Evolutionary conservation across 345 rosid species (phyloP).

Genomic region (Populus ilicifolia): DNA sequence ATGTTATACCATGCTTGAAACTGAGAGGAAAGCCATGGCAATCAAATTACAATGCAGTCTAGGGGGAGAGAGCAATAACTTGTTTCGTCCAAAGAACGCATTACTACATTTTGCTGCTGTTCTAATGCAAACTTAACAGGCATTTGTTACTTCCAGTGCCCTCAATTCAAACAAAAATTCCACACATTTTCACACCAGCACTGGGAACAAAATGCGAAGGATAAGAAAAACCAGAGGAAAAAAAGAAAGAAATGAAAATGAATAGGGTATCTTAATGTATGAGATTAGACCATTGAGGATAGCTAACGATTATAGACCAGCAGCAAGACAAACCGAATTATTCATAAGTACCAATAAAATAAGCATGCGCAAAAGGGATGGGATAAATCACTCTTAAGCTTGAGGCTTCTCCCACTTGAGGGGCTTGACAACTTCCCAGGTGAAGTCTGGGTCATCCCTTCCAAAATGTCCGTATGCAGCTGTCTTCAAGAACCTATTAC

Average conservation of each 20-base stretch:
- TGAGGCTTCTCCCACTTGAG: constrained; percentile 38
- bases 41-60: not conserved
- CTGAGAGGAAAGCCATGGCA: not conserved
- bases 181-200: constrained; percentile 16
- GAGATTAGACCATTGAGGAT: constrained; percentile 19
- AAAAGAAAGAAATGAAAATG: constrained; percentile 17
- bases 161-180: constrained; percentile 20
- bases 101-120: constrained; percentile 7
- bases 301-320: constrained; percentile 7
- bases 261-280: constrained; percentile 17
- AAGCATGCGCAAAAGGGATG: not conserved
- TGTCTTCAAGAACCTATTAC: constrained; percentile 51
- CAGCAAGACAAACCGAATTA: constrained; percentile 25
- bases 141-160: constrained; percentile 14
- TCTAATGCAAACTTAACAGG: not conserved
- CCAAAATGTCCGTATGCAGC: constrained; percentile 56
- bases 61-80: not conserved
- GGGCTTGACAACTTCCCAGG: constrained; percentile 54
- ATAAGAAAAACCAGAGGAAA: not conserved
- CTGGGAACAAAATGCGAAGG: not conserved
- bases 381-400: constrained; percentile 18
- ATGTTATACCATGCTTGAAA: not conserved
- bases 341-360: constrained; percentile 11
- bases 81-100: not conserved
- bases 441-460: constrained; percentile 54